Conservation (phyloP, 169 alveolate genomes). For the Blepharisma undulans region DNA sequence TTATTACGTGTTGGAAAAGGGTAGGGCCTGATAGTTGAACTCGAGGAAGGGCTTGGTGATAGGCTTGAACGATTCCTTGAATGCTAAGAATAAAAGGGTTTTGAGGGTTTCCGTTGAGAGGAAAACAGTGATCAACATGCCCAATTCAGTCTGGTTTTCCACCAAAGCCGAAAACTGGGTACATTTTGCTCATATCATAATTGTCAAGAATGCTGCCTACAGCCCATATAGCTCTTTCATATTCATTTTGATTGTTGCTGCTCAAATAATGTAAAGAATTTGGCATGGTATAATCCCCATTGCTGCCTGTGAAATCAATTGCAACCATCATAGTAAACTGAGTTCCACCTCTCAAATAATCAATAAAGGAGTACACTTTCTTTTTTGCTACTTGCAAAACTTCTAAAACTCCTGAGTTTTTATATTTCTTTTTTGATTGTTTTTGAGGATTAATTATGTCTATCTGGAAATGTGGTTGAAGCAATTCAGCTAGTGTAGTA, state of each 20-base stretch:
- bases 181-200: slow-evolving; percentile 75
- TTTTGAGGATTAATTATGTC: slow-evolving; percentile 1
- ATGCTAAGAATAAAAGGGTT: slow-evolving; percentile 60
- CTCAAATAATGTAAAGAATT: slow-evolving; percentile 61
- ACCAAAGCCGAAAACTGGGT: slow-evolving; percentile 83
- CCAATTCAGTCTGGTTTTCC: slow-evolving; percentile 45
- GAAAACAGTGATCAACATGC: slow-evolving; percentile 59
- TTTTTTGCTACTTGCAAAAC: slow-evolving; percentile 29
- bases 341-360: slow-evolving; percentile 72
- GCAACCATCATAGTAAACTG: slow-evolving; percentile 63
- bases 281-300: slow-evolving; percentile 64
- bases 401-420: slow-evolving; percentile 21
- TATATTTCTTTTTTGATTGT: slow-evolving; percentile 1
- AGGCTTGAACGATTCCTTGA: slow-evolving; percentile 62
- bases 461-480: not conserved
- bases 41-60: slow-evolving; percentile 43
- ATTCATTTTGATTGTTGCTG: slow-evolving; percentile 41
- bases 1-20: slow-evolving; percentile 53
- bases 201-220: slow-evolving; percentile 68
- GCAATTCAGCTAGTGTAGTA: not conserved
- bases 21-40: slow-evolving; percentile 76
- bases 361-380: slow-evolving; percentile 66
- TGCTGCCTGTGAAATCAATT: slow-evolving; percentile 80
- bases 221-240: slow-evolving; percentile 60
- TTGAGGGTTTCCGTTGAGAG: slow-evolving; percentile 54